Base-by-base conservation (phyloP, 805 yeast species). In the Cyberlindnera japonica region DNA sequence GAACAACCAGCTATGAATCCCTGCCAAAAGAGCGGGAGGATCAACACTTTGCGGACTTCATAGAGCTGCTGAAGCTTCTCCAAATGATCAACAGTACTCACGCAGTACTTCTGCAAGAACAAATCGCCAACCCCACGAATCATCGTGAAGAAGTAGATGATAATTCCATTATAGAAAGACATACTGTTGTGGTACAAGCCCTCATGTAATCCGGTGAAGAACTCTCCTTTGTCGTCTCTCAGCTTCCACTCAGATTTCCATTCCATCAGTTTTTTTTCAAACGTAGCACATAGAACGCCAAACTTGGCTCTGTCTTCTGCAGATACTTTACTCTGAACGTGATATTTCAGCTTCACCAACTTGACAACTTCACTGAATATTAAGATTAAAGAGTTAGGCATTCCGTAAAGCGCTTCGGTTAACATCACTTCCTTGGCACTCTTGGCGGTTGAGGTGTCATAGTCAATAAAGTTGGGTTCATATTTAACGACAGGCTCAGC, bases 1-100 rank as follows among this genome's bases (percentile, higher is more conserved):
- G 84, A 88, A 53, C 93, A 82, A 0, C 95, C 95, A 1, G 91
- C 89, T 32, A 88, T 81, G 50, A 88, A 88, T 0, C 93, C 95
- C 55, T 84, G 91, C 93, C 95, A 88, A 51, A 86, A 79, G 24
- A 86, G 64, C 4, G 96, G 95, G 25, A 82, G 76, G 16, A 82
- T 73, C 1, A 81, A 78, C 19, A 75, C 79, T 16, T 70, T 63
- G 14, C 65, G 59, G 3, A 49, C 47, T 6, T 73, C 72, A 24
- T 81, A 77, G 35, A 85, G 64, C 29, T 59, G 56, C 42, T 79
- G 84, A 40, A 88, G 74, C 41, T 71, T 67, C 52, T 81, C 78
- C 49, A 87, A 63, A 55, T 83, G 88, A 18, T 68, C 64, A 37
- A 87, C 66, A 2, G 85, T 83, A 26, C 70, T 67, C 31, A 67